phyloP scores from a whole-genome alignment of 1,139 yeast genomes.

The Taphrina confusa region DNA sequence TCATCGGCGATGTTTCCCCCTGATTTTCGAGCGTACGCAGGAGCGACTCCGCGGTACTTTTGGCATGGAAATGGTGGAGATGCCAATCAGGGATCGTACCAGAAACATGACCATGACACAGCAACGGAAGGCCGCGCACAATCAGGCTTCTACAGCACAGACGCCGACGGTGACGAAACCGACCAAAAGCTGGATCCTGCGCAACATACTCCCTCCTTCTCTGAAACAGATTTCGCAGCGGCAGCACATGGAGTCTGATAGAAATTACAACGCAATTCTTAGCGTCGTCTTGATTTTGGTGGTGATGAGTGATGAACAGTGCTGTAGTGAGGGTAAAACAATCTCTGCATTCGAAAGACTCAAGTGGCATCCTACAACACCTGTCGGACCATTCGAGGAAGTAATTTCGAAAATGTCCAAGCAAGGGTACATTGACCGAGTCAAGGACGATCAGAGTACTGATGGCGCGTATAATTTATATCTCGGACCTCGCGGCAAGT shows the following conservation, averaged over 20 bases:
- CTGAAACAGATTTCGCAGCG: constrained; percentile 24
- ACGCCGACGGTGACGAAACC: constrained; percentile 9
- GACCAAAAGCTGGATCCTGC: constrained; percentile 37
- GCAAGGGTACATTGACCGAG: constrained; percentile 39
- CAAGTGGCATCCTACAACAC: constrained; percentile 25
- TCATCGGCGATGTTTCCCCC: constrained; percentile 36
- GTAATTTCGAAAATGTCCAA: constrained; percentile 37
- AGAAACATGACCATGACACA: constrained; percentile 35
- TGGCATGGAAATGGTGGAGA: constrained; percentile 39
- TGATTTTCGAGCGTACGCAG: constrained; percentile 39
- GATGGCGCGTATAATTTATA: constrained; percentile 18
- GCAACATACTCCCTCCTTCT: constrained; percentile 34
- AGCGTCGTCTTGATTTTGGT: constrained; percentile 36
- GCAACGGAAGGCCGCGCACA: constrained; percentile 23
- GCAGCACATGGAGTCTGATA: constrained; percentile 23
- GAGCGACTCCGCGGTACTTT: constrained; percentile 31
- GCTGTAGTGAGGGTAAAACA: constrained; percentile 30
- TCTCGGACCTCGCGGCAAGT: constrained; percentile 33
- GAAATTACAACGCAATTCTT: constrained; percentile 33
- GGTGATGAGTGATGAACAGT: constrained; percentile 37
- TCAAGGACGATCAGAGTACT: constrained; percentile 36
- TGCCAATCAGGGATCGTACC: constrained; percentile 37
- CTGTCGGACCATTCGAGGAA: constrained; percentile 37
- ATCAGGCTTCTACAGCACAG: constrained; percentile 14
- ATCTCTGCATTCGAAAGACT: constrained; percentile 35